A percentile compares a stretch with the other conserved stretches of the same genome.
These are phyloP conservation scores for Trypanosoma cruzi DNA, from an alignment of 208 protist genomes.

Conservation along the genomic window DNA sequence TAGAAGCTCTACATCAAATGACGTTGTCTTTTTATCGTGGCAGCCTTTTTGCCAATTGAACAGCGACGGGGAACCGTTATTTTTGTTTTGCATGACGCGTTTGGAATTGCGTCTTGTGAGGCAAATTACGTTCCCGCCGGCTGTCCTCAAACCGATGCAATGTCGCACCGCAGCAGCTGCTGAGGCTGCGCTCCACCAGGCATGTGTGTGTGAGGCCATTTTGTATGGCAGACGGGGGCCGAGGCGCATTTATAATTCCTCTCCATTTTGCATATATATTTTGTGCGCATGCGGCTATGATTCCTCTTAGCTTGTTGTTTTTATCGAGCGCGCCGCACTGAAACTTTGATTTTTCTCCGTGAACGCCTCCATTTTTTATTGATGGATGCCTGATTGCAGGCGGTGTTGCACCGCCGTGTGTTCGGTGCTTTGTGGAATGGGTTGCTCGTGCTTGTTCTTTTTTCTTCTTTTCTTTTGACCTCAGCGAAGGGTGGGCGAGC, in stretches of 20 bases:
- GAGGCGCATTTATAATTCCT: background rate
- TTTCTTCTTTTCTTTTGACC: background rate
- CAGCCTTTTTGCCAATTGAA: slow-evolving; percentile 15
- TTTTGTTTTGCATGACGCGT: slow-evolving; percentile 29
- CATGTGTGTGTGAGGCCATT: slow-evolving; percentile 13
- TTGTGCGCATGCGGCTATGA: background rate
- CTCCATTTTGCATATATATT: background rate
- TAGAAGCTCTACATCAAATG: slow-evolving; percentile 21
- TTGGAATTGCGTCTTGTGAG: slow-evolving; percentile 47
- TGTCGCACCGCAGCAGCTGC: slow-evolving; percentile 14
- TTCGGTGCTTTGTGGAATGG: background rate
- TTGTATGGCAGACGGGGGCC: background rate
- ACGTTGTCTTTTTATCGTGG: slow-evolving; percentile 39
- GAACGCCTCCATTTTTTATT: too few species aligned
- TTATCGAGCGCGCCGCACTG: background rate
- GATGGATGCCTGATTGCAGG: background rate
- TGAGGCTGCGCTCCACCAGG: background rate
- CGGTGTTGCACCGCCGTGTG: background rate
- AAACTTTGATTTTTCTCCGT: background rate
- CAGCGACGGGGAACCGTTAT: slow-evolving; percentile 11
- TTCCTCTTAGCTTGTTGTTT: background rate
- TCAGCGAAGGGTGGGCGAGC: background rate
- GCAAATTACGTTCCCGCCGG: slow-evolving; percentile 25
- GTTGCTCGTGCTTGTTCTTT: background rate
- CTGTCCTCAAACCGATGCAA: slow-evolving; percentile 29